Base-by-base conservation (phyloP, 257 asterid species). In the Ajuga chamaepitys region DNA sequence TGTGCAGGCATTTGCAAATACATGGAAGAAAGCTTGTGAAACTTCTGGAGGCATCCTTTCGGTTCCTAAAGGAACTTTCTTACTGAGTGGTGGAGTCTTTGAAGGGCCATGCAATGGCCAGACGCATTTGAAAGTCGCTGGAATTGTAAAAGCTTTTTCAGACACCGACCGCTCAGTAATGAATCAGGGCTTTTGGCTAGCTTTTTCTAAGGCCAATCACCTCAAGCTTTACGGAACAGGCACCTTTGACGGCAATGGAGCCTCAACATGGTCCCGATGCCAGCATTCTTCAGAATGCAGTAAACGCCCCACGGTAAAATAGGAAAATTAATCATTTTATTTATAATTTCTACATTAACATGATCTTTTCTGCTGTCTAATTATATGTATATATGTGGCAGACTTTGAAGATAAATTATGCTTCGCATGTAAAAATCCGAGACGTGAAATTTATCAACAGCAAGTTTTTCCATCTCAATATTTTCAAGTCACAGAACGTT, bases 21-120 rank as follows among this genome's bases (percentile, higher is more conserved):
- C 88, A 16, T 88, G 91, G 91, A 35, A 56, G 0, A 76, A 71
- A 28, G 88, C 87, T 16, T 88, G 96, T 52, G 13, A 35, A 34
- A 64, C 67, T 51, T 50, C 6, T 0, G 86, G 80, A 9, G 72
- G 83, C 38, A 51, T 50, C 5, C 41, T 88, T 14, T 3, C 42
- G 14, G 74, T 88, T 9, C 88, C 94, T 0, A 0, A 2, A 14
- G 88, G 89, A 2, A 74, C 55, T 0, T 88, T 74, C 66, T 62
- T 66, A 20, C 20, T 88, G 62, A 55, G 71, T 0, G 16, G 75
- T 1, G 72, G 70, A 11, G 41, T 34, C 12, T 80, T 88, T 14
- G 2, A 12, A 4, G 95, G 95, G 5, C 91, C 94, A 2, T 88
- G 94, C 37, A 14, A 5, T 2, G 76, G 79, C 11, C 3, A 20